Evolutionary conservation across 1,284 basidiomycete genomes (phyloP).

Genomic region (Ustilago nuda): DNA sequence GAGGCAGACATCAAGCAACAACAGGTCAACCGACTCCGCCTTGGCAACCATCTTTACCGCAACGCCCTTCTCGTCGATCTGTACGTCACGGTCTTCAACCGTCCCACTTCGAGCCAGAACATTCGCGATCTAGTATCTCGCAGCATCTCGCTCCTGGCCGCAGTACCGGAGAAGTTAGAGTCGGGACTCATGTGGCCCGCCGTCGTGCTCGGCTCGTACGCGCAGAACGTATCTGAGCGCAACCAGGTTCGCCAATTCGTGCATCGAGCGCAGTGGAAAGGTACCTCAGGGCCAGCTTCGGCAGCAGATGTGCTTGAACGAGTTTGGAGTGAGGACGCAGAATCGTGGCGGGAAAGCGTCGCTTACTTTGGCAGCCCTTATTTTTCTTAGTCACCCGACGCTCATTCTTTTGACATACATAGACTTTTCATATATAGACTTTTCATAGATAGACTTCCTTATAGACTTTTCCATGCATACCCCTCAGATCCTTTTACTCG

Average conservation of each 20-base stretch:
- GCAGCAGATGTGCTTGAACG: conserved; percentile 35
- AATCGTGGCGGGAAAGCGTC: conserved; percentile 40
- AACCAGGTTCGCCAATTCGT: conserved; percentile 24
- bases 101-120: conserved; percentile 19
- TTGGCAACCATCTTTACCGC: conserved; percentile 45
- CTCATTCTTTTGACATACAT: neutral
- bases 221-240: conserved; percentile 16
- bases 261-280: conserved; percentile 30
- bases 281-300: conserved; percentile 16
- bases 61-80: conserved; percentile 43
- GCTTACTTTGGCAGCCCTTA: conserved; percentile 46
- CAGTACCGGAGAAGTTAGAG: conserved; percentile 31
- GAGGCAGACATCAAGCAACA: conserved; percentile 12
- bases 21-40: conserved; percentile 43
- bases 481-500: neutral
- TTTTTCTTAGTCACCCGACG: conserved; percentile 18
- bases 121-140: conserved; percentile 36
- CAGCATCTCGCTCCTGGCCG: conserved; percentile 27
- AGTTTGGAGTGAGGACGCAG: conserved; percentile 29
- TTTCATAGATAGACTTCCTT: neutral
- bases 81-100: conserved; percentile 46
- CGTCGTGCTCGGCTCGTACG: conserved; percentile 39
- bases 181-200: conserved; percentile 43
- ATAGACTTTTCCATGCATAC: neutral
- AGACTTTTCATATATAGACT: neutral